Conservation (phyloP, 306 rosid genomes). For the Vicia faba region DNA sequence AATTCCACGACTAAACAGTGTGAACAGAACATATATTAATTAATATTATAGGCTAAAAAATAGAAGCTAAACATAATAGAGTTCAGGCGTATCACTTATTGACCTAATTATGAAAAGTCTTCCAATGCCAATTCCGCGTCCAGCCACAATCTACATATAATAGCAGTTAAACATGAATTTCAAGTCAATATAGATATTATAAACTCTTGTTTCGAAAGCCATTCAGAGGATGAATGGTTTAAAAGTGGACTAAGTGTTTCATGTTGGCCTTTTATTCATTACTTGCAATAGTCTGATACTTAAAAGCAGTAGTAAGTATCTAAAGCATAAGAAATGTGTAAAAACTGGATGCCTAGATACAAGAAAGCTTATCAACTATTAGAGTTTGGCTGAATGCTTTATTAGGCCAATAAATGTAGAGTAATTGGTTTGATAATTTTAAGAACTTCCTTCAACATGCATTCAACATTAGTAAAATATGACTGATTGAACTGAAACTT, state of each 20-base stretch:
- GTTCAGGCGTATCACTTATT: not conserved
- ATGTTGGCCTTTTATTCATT: not conserved
- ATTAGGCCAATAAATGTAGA: too few species aligned
- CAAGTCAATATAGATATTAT: not conserved
- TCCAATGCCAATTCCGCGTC: not conserved
- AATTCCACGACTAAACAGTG: not conserved
- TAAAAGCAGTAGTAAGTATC: too few species aligned
- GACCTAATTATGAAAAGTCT: not conserved
- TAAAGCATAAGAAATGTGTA: not conserved
- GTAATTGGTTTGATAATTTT: not conserved
- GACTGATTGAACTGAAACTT: not conserved
- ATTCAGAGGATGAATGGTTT: not conserved
- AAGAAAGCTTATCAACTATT: too few species aligned
- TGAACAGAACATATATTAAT: too few species aligned
- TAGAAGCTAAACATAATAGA: not conserved
- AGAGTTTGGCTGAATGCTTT: too few species aligned
- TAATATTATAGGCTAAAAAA: too few species aligned
- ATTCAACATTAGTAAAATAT: too few species aligned
- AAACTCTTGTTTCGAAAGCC: not conserved
- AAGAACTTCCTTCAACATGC: too few species aligned
- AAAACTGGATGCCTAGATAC: not conserved
- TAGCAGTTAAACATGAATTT: conserved; percentile 4
- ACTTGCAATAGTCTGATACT: too few species aligned
- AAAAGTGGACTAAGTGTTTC: too few species aligned
- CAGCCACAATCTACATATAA: not conserved